Evolutionary conservation across 176 grass and related monocot species (phyloP), one percentile per base, ranked within the genome.

Genomic region (Zoysia japonica): DNA sequence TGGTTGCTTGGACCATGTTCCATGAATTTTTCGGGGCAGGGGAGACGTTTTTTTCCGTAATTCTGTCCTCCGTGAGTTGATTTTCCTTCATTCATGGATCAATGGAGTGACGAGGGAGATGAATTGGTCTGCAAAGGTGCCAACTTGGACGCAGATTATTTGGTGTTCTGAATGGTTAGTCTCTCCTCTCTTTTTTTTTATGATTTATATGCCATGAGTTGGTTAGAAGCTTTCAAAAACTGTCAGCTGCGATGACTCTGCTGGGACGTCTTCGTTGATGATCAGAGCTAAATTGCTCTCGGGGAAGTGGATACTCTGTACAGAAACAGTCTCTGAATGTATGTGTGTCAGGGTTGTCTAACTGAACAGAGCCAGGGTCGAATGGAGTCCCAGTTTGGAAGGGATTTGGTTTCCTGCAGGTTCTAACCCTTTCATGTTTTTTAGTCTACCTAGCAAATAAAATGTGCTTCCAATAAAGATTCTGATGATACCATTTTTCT

Each of bases 131-230:
- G 19, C 3, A 54, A 64, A 53, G 55, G 2, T 56, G 41, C 41
- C 13, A 54, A 19, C 47, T 64, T 75, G 48, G 65, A 28, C 59
- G 47, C 13, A 8, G 49, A 76, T 57, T 43, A 65, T 71, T 55
- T 48, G 63, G 54, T 80, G 63, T 64, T 49, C 65, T 70, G 71
- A 48, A 70, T 65, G 41, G 71, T 48, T 12, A 47, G 56, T 39
- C 41, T 2, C 41, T 14, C 20, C 65, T 37, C 35, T 42, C 42
- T 46, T 61, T 45, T 0, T 71, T 40, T 71, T 64, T 0, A 9
- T 16, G 39, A 82, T 63, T 52, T 64, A 6, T 53, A 40, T 2
- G 56, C 41, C 35, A 10, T 44, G 47, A 74, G 52, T 47, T 64
- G 56, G 65, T 71, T 70, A 5, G 51, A 68, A 51, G 61, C 61